These are phyloP conservation scores for Priceomyces fermenticarens DNA, from an alignment of 805 yeast genomes.

Conservation along the genomic window DNA sequence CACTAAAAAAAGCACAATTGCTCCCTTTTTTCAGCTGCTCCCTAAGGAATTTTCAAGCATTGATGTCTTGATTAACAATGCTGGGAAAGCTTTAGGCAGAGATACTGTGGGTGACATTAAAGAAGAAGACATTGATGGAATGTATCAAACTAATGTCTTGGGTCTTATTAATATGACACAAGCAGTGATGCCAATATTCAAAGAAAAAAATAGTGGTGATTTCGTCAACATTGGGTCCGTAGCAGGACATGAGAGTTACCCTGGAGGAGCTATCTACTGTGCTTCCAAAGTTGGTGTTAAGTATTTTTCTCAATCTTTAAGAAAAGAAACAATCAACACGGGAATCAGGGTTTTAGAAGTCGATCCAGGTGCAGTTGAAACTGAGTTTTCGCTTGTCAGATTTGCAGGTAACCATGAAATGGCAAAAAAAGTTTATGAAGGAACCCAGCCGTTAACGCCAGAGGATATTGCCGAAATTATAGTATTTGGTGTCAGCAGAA, in stretches of 20 bases:
- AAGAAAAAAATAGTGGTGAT: constrained; percentile 33
- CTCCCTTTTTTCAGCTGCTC: constrained; percentile 25
- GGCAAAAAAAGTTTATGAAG: constrained; percentile 33
- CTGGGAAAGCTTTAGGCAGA: constrained; percentile 38
- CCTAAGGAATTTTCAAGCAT: constrained; percentile 35
- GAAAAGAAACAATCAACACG: constrained; percentile 36
- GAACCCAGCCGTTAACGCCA: constrained; percentile 31
- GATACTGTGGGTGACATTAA: constrained; percentile 28
- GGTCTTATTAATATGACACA: constrained; percentile 37
- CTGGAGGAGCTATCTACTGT: constrained; percentile 39
- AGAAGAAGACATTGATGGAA: constrained; percentile 29
- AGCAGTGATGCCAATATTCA: constrained; percentile 34
- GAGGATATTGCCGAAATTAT: constrained; percentile 38
- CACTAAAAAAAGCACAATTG: constrained; percentile 21
- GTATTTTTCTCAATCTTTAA: constrained; percentile 30
- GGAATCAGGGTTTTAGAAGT: constrained; percentile 36
- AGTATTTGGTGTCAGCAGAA: constrained; percentile 34
- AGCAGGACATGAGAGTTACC: constrained; percentile 38
- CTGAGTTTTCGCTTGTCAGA: constrained; percentile 37
- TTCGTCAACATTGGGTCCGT: constrained; percentile 36
- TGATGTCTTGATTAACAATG: constrained; percentile 37
- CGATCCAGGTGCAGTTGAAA: constrained; percentile 40
- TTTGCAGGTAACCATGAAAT: constrained; percentile 28
- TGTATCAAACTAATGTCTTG: constrained; percentile 36
- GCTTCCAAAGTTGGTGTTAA: constrained; percentile 37